These are phyloP conservation scores for Starmerella cellae DNA, from an alignment of 805 yeast species.

Conservation along the genomic window DNA sequence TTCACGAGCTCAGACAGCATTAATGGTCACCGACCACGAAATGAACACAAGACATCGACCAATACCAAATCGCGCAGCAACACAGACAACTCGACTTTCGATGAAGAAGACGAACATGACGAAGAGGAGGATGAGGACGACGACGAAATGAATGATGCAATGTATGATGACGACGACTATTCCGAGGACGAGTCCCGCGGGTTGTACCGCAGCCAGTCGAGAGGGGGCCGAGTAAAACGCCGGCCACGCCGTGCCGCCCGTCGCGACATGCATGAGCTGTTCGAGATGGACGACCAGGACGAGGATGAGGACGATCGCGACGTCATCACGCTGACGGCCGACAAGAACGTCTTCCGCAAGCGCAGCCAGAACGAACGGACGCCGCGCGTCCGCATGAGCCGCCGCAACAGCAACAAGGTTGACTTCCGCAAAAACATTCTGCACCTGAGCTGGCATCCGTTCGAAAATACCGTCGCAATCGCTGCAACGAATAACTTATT, in stretches of 20 bases:
- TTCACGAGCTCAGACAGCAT: constrained; percentile 15
- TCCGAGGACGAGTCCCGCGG: not conserved
- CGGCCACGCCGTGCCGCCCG: constrained; percentile 6
- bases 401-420: constrained; percentile 57
- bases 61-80: not conserved
- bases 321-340: constrained; percentile 88
- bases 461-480: constrained; percentile 89
- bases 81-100: not conserved
- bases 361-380: constrained; percentile 27
- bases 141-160: constrained; percentile 1
- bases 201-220: constrained; percentile 1
- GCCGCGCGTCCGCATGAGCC: constrained; percentile 34
- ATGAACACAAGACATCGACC: not conserved
- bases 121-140: not conserved
- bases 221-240: not conserved
- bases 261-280: not conserved
- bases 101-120: not conserved
- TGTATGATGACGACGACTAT: constrained; percentile 1
- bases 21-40: constrained; percentile 13
- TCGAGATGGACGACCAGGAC: constrained; percentile 10
- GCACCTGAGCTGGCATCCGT: constrained; percentile 97
- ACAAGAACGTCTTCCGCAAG: constrained; percentile 87
- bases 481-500: constrained; percentile 86
- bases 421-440: constrained; percentile 90
- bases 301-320: constrained; percentile 30